These are phyloP conservation scores for Epichloe glyceriae DNA, from an alignment of 2,329 filamentous ascomycete genomes.

Conservation along the genomic window DNA sequence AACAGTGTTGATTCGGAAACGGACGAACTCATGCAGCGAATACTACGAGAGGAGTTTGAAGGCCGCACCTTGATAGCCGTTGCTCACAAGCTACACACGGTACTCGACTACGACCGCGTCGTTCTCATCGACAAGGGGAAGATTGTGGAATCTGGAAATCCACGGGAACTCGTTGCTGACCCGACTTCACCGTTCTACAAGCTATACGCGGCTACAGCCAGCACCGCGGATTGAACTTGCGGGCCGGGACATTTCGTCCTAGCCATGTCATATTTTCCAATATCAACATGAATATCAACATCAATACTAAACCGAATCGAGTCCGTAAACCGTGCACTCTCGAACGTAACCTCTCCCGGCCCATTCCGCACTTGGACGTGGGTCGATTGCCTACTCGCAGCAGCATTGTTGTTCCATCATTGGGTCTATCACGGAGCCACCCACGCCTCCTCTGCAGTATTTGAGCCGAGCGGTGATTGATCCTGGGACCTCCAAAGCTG, in stretches of 20 bases:
- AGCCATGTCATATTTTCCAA: too few species aligned
- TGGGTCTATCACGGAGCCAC: too few species aligned
- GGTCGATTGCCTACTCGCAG: too few species aligned
- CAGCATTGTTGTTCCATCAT: too few species aligned
- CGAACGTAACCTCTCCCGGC: too few species aligned
- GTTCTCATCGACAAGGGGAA: conserved; percentile 56
- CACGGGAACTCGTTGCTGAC: conserved; percentile 5
- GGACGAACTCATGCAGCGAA: conserved; percentile 19
- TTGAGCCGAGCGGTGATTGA: too few species aligned
- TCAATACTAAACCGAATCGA: too few species aligned
- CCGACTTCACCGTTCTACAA: conserved; percentile 6
- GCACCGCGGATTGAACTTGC: not conserved
- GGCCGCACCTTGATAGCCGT: conserved; percentile 38
- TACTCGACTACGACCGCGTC: conserved; percentile 39
- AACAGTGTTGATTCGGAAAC: conserved; percentile 22
- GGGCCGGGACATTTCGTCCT: not conserved
- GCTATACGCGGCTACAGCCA: conserved; percentile 7
- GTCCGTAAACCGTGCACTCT: too few species aligned
- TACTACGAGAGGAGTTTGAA: conserved; percentile 19
- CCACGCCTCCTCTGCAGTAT: too few species aligned
- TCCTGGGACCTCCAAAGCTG: too few species aligned
- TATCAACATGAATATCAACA: too few species aligned
- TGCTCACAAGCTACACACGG: conserved; percentile 30
- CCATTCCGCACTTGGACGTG: too few species aligned
- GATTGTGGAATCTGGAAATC: conserved; percentile 34